phyloP scores from a whole-genome alignment of 2,329 filamentous ascomycete genomes.

The Nectriaceae sp. region DNA sequence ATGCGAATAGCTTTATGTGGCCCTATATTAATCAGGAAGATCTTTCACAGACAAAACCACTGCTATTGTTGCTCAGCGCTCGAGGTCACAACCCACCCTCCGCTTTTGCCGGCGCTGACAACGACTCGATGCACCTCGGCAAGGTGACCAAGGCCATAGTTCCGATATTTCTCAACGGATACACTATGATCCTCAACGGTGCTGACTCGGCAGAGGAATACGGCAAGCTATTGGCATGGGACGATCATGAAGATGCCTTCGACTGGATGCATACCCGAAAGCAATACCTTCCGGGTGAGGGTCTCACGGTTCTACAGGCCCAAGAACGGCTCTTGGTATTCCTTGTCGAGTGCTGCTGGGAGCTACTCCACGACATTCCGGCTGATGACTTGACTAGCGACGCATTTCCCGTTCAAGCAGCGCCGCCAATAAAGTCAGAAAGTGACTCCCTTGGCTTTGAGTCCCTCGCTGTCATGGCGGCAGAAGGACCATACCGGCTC shows the following conservation, averaged over 20 bases:
- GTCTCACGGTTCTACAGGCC: constrained; percentile 50
- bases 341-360: constrained; percentile 47
- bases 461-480: constrained; percentile 42
- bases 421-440: constrained; percentile 35
- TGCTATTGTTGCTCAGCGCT: constrained; percentile 55
- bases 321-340: constrained; percentile 51
- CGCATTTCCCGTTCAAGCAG: constrained; percentile 36
- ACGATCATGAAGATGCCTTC: constrained; percentile 38
- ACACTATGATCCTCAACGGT: constrained; percentile 39
- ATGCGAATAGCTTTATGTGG: constrained; percentile 46
- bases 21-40: constrained; percentile 62
- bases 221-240: constrained; percentile 37
- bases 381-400: constrained; percentile 28
- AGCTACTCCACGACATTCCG: constrained; percentile 54
- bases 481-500: constrained; percentile 54
- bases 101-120: constrained; percentile 50
- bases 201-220: constrained; percentile 32
- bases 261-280: constrained; percentile 35
- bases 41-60: constrained; percentile 41
- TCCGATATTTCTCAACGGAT: constrained; percentile 29
- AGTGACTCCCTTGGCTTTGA: constrained; percentile 34
- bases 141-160: constrained; percentile 23
- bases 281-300: constrained; percentile 47
- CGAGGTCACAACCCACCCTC: constrained; percentile 49
- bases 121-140: constrained; percentile 34